Percentiles rank a stretch among this genome's conserved stretches.
These are phyloP conservation scores for Aspergillus awamori DNA, from an alignment of 2,329 filamentous ascomycete genomes.

Conservation along the genomic window DNA sequence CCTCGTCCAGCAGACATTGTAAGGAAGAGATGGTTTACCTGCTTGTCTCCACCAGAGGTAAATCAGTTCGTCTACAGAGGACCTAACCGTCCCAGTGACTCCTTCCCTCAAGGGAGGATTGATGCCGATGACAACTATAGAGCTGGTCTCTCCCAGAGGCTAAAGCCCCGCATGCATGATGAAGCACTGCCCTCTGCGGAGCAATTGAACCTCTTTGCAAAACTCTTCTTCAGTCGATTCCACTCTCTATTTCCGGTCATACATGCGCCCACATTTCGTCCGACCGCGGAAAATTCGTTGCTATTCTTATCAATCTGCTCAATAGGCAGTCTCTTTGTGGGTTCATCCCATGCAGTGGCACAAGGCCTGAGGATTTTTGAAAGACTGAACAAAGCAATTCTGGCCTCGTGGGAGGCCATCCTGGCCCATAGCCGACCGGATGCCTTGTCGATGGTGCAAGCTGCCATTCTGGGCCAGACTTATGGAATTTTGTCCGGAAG, in stretches of 20 bases:
- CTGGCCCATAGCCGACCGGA: constrained; percentile 21
- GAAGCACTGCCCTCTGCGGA: constrained; percentile 21
- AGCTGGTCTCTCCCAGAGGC: constrained; percentile 22
- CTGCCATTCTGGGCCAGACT: constrained; percentile 34
- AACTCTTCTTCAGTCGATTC: constrained; percentile 21
- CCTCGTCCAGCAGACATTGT: background rate
- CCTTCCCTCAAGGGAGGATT: background rate
- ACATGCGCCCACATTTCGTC: constrained; percentile 24
- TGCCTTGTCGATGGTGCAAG: constrained; percentile 29
- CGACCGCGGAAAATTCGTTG: constrained; percentile 32
- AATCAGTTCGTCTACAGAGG: background rate
- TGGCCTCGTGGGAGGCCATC: constrained; percentile 26
- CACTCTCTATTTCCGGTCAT: constrained; percentile 20
- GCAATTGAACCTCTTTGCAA: constrained; percentile 24
- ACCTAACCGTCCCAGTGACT: background rate
- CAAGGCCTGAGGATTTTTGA: constrained; percentile 36
- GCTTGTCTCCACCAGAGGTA: constrained; percentile 2
- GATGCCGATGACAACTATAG: constrained; percentile 22
- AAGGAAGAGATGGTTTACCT: constrained; percentile 10
- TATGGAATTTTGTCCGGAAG: constrained; percentile 33
- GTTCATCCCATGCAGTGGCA: constrained; percentile 31
- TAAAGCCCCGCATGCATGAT: constrained; percentile 21
- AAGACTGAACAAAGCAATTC: constrained; percentile 29
- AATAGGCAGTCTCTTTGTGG: constrained; percentile 40
- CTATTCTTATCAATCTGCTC: constrained; percentile 44